Evolutionary conservation across 179 eudicot species (phyloP), one percentile per base, ranked within the genome.

Genomic region (Silene noctiflora): DNA sequence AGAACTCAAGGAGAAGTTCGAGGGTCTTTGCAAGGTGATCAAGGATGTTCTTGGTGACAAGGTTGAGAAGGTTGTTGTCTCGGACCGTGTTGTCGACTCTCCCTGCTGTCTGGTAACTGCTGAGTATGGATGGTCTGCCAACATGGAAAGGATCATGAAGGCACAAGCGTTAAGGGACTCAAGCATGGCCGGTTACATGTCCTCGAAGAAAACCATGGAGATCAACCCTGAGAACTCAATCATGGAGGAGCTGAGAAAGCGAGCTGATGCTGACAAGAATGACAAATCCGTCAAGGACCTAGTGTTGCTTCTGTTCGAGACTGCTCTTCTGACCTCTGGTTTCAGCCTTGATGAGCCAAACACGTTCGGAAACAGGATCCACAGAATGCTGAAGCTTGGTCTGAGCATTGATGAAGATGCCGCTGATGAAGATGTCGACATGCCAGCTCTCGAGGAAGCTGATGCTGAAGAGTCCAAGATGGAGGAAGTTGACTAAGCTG

Each of bases 301-400:
- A 56, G 60, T 56, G 21, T 4, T 56, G 19, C 60, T 56, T 17
- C 21, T 56, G 60, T 56, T 56, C 3, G 60, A 56, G 60, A 56
- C 60, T 9, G 60, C 60, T 17, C 60, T 56, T 17, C 4, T 56
- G 60, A 56, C 60, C n/a, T 85, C 88, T 0, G 86, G 88, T 0
- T 85, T 85, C 77, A 83, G 84, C 80, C 84, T 83, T 4, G 88
- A 83, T 12, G 88, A 85, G 16, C 88, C 88, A 10, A 85, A 85
- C 79, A 85, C 86, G 42, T 85, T 83, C 13, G 88, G 88, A 17
- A 85, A 76, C 82, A 60, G 88, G 73, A 85, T 85, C 46, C 88
- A 85, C 69, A 83, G 86, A 33, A 85, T 85, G 88, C 22, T 83
- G 78, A 85, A 83, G 82, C 86, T 85, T 4, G 87, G 87, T 22